Conservation (phyloP, 306 rosid genomes). For the Cercis canadensis region DNA sequence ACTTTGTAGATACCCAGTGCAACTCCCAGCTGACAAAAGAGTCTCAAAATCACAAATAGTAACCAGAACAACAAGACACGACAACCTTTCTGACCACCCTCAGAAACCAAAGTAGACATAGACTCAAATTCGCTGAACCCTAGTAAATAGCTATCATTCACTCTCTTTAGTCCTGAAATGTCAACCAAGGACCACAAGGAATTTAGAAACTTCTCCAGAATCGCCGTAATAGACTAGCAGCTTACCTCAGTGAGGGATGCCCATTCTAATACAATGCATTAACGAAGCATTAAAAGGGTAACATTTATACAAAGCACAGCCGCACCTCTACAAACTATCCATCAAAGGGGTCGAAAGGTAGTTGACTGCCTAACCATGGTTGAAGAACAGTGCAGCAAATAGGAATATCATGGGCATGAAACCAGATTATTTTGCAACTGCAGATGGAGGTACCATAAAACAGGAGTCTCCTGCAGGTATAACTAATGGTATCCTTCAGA, state of each 20-base stretch:
- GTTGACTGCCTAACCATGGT: not conserved
- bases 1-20: not conserved
- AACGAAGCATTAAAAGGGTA: not conserved
- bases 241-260: too few relatives aligned
- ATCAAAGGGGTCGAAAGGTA: not conserved
- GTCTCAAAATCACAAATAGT: not conserved
- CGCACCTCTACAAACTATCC: not conserved
- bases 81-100: not conserved
- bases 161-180: not conserved
- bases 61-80: not conserved
- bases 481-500: too few relatives aligned
- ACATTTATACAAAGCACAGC: not conserved
- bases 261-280: too few relatives aligned
- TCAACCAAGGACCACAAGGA: too few relatives aligned
- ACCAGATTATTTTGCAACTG: too few relatives aligned
- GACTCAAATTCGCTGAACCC: not conserved
- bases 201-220: too few relatives aligned
- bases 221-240: too few relatives aligned
- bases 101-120: not conserved
- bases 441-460: too few relatives aligned
- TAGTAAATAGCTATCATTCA: not conserved
- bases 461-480: too few relatives aligned
- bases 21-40: not conserved
- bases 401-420: not conserved
- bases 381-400: conserved; percentile 1